A percentile compares a stretch with the other conserved stretches of the same genome.
phyloP scores from a whole-genome alignment of 306 rosid species.

The Chamaecrista fasciculata region DNA sequence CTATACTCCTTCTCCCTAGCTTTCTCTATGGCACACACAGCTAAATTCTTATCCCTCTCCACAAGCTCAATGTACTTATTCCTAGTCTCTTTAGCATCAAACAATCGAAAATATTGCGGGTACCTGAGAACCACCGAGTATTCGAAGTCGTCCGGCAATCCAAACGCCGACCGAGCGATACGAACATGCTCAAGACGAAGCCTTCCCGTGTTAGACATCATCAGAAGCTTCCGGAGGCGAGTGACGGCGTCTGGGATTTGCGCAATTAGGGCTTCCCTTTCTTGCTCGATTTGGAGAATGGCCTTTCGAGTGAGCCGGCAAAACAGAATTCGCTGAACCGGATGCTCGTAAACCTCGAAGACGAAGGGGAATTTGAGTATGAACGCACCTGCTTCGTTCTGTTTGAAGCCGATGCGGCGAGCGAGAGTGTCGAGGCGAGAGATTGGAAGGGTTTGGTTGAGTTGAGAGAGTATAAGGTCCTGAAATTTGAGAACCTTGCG shows the following conservation, averaged over 20 bases:
- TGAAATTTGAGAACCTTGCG: conserved; percentile 75
- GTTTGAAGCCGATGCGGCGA: conserved; percentile 71
- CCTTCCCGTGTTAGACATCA: conserved; percentile 69
- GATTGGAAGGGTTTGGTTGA: conserved; percentile 55
- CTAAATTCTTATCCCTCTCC: conserved; percentile 49
- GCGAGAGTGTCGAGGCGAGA: conserved; percentile 77
- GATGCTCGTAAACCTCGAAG: conserved; percentile 84
- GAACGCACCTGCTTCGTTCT: conserved; percentile 60
- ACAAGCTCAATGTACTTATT: conserved; percentile 70
- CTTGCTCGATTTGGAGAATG: conserved; percentile 70
- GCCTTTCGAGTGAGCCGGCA: conserved; percentile 74
- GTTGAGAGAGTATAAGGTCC: conserved; percentile 56
- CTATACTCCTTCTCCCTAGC: conserved; percentile 81
- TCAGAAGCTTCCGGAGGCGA: conserved; percentile 67
- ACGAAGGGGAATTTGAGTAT: conserved; percentile 83
- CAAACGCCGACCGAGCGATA: conserved; percentile 65
- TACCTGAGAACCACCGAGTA: conserved; percentile 63
- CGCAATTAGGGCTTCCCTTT: conserved; percentile 47
- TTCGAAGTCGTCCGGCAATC: conserved; percentile 84
- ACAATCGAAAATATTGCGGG: conserved; percentile 61
- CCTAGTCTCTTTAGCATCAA: conserved; percentile 79
- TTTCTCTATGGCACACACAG: conserved; percentile 62
- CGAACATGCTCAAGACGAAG: conserved; percentile 83
- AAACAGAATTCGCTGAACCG: conserved; percentile 75
- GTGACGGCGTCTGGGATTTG: conserved; percentile 65